Evolutionary conservation across 176 grass and related monocot genomes (phyloP).

Genomic region (Juncus effusus): DNA sequence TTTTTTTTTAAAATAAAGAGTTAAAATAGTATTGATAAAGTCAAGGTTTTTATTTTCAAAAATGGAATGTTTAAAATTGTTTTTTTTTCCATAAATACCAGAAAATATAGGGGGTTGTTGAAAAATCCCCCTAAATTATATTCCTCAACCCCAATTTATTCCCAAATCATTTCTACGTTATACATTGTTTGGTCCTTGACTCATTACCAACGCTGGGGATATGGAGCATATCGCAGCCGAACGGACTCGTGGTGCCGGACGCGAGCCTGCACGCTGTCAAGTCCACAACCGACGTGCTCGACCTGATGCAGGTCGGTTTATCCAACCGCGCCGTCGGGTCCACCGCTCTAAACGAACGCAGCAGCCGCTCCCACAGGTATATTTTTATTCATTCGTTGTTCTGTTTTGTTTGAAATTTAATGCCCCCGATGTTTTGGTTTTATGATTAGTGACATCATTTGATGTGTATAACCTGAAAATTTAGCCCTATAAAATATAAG

Average conservation of each 20-base stretch:
- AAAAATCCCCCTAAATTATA: no score
- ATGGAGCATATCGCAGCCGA: constrained; percentile 85
- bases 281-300: constrained; percentile 79
- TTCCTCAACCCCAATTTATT: no score
- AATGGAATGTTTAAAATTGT: no score
- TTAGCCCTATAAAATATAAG: no score
- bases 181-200: constrained; percentile 10
- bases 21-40: no score
- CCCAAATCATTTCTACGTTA: no score
- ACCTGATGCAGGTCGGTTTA: constrained; percentile 86
- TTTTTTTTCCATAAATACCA: no score
- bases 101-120: no score
- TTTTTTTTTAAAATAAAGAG: no score
- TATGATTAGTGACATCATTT: constrained; percentile 7
- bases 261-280: constrained; percentile 77
- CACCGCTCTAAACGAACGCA: constrained; percentile 96
- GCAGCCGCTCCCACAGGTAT: constrained; percentile 95
- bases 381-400: background rate
- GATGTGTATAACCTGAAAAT: no score
- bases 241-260: constrained; percentile 90
- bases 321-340: constrained; percentile 86
- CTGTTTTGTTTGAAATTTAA: background rate
- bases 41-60: no score
- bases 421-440: background rate
- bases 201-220: constrained; percentile 64